Evolutionary conservation across 805 yeast species (phyloP).

Genomic region (Candida methanosorbosa): DNA sequence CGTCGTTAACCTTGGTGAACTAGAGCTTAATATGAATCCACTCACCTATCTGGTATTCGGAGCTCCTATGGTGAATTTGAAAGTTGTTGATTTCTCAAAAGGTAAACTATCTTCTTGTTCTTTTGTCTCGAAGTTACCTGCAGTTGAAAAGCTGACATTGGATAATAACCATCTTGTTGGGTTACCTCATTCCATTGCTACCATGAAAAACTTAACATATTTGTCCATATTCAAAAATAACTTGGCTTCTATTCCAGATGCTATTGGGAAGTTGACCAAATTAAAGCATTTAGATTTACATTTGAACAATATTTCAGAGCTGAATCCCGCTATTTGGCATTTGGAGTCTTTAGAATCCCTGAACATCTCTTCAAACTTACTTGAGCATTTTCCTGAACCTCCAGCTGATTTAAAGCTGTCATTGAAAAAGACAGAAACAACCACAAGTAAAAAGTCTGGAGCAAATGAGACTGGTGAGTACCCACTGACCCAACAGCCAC

Average conservation of each 20-base stretch:
- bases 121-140: conserved; percentile 52
- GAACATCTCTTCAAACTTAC: conserved; percentile 67
- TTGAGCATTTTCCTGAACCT: conserved; percentile 52
- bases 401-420: conserved; percentile 8
- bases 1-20: conserved; percentile 53
- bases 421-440: background rate
- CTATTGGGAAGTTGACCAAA: conserved; percentile 49
- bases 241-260: conserved; percentile 58
- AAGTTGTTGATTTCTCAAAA: conserved; percentile 67
- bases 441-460: background rate
- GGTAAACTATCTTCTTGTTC: conserved; percentile 78
- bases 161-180: conserved; percentile 77
- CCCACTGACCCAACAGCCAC: background rate
- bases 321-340: conserved; percentile 64
- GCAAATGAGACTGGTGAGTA: background rate
- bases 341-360: conserved; percentile 46
- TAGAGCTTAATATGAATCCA: conserved; percentile 78
- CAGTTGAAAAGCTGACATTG: conserved; percentile 62
- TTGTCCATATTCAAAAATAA: conserved; percentile 71
- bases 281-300: conserved; percentile 71
- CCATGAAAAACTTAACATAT: conserved; percentile 48
- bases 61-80: conserved; percentile 45
- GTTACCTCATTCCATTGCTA: conserved; percentile 61
- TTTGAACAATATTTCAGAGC: conserved; percentile 65
- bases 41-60: conserved; percentile 59